Evolutionary conservation across 352 stramenopile species (phyloP).

Genomic region (Phytophthora agathidicida): DNA sequence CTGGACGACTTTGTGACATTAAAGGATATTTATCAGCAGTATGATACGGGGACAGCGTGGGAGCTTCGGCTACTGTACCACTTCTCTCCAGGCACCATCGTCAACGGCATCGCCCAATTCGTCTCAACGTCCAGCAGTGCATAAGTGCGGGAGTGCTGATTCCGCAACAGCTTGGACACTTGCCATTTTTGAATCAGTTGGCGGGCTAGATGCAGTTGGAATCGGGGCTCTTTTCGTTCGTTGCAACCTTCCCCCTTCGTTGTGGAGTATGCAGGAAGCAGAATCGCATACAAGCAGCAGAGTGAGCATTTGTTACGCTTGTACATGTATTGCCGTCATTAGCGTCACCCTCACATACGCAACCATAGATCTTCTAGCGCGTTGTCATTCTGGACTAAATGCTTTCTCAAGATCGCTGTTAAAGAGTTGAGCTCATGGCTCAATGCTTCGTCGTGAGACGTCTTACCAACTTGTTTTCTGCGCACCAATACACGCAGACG

Average conservation of each 20-base stretch:
- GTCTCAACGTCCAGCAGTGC: conserved; percentile 30
- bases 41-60: conserved; percentile 69
- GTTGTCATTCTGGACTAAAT: conserved; percentile 23
- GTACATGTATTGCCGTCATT: neutral
- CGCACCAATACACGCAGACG: conserved; percentile 26
- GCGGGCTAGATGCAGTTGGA: neutral
- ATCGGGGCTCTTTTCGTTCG: conserved; percentile 2
- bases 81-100: conserved; percentile 72
- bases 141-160: neutral
- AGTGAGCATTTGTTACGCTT: too few relatives aligned
- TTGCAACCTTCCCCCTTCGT: neutral
- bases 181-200: conserved; percentile 22
- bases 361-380: conserved; percentile 42
- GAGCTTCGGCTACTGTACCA: conserved; percentile 79
- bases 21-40: conserved; percentile 87
- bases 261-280: too few relatives aligned
- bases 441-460: neutral
- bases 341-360: conserved; percentile 2
- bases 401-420: conserved; percentile 11
- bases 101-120: conserved; percentile 73
- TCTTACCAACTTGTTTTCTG: neutral
- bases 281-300: too few relatives aligned
- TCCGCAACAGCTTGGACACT: conserved; percentile 3
- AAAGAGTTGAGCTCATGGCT: conserved; percentile 10
- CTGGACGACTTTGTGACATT: conserved; percentile 73